Conservation (phyloP, 2,329 filamentous ascomycete genomes). For the Cladosporium sp. region DNA sequence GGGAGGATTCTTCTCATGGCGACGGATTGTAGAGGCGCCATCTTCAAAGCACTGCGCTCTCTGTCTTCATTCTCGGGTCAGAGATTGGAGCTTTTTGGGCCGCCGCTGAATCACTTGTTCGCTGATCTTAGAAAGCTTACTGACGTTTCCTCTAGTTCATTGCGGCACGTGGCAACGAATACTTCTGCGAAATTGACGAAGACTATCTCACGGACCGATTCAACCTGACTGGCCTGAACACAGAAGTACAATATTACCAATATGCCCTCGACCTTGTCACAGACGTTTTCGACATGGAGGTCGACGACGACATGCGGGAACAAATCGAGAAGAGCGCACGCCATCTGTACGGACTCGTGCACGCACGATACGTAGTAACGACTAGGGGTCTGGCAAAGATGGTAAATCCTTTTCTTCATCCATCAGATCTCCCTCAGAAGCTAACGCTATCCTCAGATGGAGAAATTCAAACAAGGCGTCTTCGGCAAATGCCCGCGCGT, state of each 20-base stretch:
- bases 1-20: too few species aligned
- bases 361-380: constrained; percentile 94
- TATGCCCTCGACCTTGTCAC: constrained; percentile 97
- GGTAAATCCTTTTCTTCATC: constrained; percentile 51
- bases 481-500: constrained; percentile 98
- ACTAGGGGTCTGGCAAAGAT: constrained; percentile 92
- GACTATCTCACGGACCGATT: constrained; percentile 97
- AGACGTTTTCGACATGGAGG: constrained; percentile 97
- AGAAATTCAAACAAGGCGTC: constrained; percentile 97
- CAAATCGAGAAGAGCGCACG: constrained; percentile 95
- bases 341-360: constrained; percentile 91
- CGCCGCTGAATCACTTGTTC: background rate
- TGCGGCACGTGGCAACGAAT: constrained; percentile 94
- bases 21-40: too few species aligned
- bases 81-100: background rate
- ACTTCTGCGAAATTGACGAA: constrained; percentile 99
- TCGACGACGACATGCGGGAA: constrained; percentile 96
- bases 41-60: background rate
- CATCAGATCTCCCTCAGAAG: constrained; percentile 4
- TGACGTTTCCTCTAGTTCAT: constrained; percentile 68
- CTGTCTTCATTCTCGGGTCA: background rate
- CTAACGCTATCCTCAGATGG: constrained; percentile 59
- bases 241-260: constrained; percentile 97
- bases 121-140: background rate
- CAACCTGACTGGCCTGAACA: constrained; percentile 94